Evolutionary conservation across 2,329 filamentous ascomycete species (phyloP), one percentile per base, ranked within the genome.

Genomic region (Cytospora paraplurivora): DNA sequence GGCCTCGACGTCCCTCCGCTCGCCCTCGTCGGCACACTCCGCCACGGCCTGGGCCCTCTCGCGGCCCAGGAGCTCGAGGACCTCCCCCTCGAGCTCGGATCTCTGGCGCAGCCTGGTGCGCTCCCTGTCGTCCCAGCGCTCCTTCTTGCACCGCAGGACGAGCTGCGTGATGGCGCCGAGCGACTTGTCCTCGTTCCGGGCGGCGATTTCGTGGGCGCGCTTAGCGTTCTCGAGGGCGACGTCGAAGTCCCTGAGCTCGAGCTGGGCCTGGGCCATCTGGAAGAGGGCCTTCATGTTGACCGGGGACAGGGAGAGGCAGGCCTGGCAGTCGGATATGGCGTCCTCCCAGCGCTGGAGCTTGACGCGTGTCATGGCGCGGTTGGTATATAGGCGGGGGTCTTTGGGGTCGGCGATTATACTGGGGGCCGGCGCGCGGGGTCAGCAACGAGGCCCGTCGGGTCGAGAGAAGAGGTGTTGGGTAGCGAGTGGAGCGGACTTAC

Each of bases 381-480:
- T 98, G 47, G 92, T 94, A 77, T 93, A 97, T 57, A 97, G 84
- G 35, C 89, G 81, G 1, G 90, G 86, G 73, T 96, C 95, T 62
- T 81, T 83, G 4, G 90, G 84, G 76, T 96, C 91, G 72, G 88
- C 86, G 70, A 90, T 86, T 69, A 97, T 93, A 49, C 88, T 92
- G 69, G 15, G 11, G 38, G 19, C 27, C n/a, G 32, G 7, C n/a
- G 47, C 34, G 21, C 32, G 47, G 53, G 37, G 19, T 27, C 8
- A 32, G 44, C 11, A n/a, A n/a, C n/a, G n/a, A n/a, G n/a, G n/a
- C n/a, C n/a, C n/a, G n/a, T n/a, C n/a, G n/a, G n/a, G n/a, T n/a
- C n/a, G n/a, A n/a, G 55, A 41, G 37, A n/a, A 34, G 56, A 52
- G 35, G 44, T 41, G 41, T 17, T 12, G 33, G 33, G 10, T 21